A percentile compares a stretch with the other conserved stretches of the same genome.
These are phyloP conservation scores for Acacia crassicarpa DNA, from an alignment of 306 rosid genomes.

Conservation along the genomic window DNA sequence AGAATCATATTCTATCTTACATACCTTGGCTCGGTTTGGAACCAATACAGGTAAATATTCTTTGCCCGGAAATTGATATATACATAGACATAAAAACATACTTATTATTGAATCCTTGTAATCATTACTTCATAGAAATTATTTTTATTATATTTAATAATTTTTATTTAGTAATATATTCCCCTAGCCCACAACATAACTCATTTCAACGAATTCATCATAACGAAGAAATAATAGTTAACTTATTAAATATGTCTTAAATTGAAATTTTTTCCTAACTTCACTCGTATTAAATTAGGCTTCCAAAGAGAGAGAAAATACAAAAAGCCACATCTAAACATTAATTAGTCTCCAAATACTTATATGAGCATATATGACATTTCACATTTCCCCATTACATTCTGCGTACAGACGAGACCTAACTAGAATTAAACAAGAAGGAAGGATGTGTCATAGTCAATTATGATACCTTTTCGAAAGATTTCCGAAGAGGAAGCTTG, in stretches of 20 bases:
- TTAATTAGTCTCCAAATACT: no score
- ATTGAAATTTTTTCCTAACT: no score
- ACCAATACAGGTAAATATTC: not conserved
- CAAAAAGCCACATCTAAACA: no score
- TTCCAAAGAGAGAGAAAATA: no score
- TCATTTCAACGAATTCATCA: no score
- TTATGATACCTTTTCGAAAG: conserved; percentile 60
- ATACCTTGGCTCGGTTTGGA: not conserved
- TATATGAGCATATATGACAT: not conserved
- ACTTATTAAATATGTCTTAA: no score
- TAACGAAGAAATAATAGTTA: no score
- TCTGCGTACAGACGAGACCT: not conserved
- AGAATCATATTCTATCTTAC: conserved; percentile 26
- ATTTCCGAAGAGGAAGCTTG: conserved; percentile 68
- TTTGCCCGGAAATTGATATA: not conserved
- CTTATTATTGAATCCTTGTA: not conserved
- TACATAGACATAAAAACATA: no score
- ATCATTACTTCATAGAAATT: not conserved
- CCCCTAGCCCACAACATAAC: no score
- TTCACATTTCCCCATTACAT: not conserved
- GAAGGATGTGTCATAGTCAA: conserved; percentile 6
- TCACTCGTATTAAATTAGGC: no score
- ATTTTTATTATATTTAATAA: no score
- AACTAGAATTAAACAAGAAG: not conserved
- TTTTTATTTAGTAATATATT: no score